phyloP scores from a whole-genome alignment of 1,284 basidiomycete species.

The Austropuccinia psidii region DNA sequence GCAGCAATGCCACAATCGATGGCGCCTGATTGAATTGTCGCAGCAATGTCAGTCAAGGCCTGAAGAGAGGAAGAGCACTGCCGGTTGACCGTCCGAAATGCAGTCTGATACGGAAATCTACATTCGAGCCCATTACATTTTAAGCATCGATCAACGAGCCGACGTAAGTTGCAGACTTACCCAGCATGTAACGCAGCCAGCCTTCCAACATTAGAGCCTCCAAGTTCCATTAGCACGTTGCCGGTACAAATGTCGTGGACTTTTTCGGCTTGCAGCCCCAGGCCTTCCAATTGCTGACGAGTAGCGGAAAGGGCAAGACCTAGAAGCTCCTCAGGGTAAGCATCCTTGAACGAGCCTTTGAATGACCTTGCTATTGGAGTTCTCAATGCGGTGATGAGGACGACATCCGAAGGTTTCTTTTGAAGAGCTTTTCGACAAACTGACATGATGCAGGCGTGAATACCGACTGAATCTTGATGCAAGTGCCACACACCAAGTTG shows the following conservation, averaged over 20 bases:
- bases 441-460: too few species aligned
- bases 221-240: slow-evolving; percentile 49
- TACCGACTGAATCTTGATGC: too few species aligned
- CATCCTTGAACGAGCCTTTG: slow-evolving; percentile 47
- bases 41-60: slow-evolving; percentile 48
- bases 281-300: slow-evolving; percentile 45
- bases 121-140: background rate
- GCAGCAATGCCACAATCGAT: slow-evolving; percentile 45
- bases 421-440: slow-evolving; percentile 38
- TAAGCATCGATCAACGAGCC: slow-evolving; percentile 38
- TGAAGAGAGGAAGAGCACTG: slow-evolving; percentile 48
- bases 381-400: slow-evolving; percentile 47
- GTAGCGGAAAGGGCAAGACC: slow-evolving; percentile 46
- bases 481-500: too few species aligned
- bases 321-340: slow-evolving; percentile 47
- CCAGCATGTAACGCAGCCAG: slow-evolving; percentile 49
- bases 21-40: slow-evolving; percentile 45
- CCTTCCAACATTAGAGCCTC: slow-evolving; percentile 48
- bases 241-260: slow-evolving; percentile 48
- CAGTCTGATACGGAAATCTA: slow-evolving; percentile 34
- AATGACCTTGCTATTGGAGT: slow-evolving; percentile 47
- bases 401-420: slow-evolving; percentile 44
- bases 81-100: slow-evolving; percentile 47
- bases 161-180: slow-evolving; percentile 37
- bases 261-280: slow-evolving; percentile 44